Conservation (phyloP, 2,329 filamentous ascomycete species). For the Claviceps sp. region DNA sequence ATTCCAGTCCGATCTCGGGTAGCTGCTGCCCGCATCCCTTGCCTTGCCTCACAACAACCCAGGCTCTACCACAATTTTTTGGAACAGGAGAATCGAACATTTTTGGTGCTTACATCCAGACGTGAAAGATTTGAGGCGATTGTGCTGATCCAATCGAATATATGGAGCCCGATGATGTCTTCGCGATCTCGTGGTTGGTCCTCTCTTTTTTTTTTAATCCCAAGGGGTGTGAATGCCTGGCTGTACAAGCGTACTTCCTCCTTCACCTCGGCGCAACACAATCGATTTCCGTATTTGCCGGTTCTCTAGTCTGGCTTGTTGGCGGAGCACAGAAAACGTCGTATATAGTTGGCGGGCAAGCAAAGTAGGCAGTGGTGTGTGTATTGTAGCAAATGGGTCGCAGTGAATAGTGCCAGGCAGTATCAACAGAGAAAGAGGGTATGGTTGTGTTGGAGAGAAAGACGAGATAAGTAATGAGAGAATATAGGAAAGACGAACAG, state of each 20-base stretch:
- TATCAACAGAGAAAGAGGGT: conserved; percentile 1
- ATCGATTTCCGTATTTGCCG: background rate
- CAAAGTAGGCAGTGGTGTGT: background rate
- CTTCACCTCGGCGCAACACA: background rate
- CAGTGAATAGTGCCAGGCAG: background rate
- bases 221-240: background rate
- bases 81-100: background rate
- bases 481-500: background rate
- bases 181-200: background rate
- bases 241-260: background rate
- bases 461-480: background rate
- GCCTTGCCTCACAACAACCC: background rate
- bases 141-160: background rate
- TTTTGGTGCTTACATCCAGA: conserved; percentile 2
- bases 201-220: background rate
- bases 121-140: background rate
- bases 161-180: background rate
- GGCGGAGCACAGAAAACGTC: background rate
- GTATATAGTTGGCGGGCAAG: background rate
- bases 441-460: conserved; percentile 1
- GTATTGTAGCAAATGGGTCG: background rate
- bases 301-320: background rate
- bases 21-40: background rate
- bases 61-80: background rate
- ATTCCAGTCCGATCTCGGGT: background rate